Evolutionary conservation across 805 yeast species (phyloP), one percentile per base, ranked within the genome.

Genomic region (Kregervanrija delftensis): DNA sequence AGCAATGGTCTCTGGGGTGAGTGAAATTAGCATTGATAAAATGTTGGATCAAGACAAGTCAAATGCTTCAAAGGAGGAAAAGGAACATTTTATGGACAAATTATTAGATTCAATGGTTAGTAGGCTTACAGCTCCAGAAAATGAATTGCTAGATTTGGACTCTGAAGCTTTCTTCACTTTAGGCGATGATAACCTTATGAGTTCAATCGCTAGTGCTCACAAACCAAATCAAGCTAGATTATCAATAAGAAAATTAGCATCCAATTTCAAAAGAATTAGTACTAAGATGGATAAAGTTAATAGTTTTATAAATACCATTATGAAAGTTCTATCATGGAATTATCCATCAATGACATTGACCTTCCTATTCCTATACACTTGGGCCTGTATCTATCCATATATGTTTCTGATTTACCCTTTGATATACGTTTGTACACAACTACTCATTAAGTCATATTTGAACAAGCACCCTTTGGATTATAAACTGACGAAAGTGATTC

Each of bases 371-470:
- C 48, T 78, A 1, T 80, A 84, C 50, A 81, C 96, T 0, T 68
- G 77, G 44, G 64, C 81, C 1, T 83, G 91, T 54, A 61, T 81
- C 35, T 75, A 83, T 65, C 96, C 96, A 0, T 79, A 78, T 56
- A 60, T 83, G 42, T 65, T 86, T 10, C 60, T 83, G 35, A 71
- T 79, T 1, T 67, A 80, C 30, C 96, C 96, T 0, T 54, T 82
- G 2, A 71, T 67, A 42, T 37, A 86, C 3, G 54, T 83, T 30
- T 31, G 32, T 11, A 68, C 73, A 45, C 81, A 78, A 1, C 65
- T 83, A 2, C 71, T 89, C 66, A 65, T 84, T 1, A 93, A 95
- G 0, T 86, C 83, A 3, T 88, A 81, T 55, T 65, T 75, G 17
- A 69, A 74, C 42, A 68, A 87, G 42, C 91, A 86, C 57, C 91